phyloP scores from a whole-genome alignment of 306 rosid species.

The Pueraria montana region DNA sequence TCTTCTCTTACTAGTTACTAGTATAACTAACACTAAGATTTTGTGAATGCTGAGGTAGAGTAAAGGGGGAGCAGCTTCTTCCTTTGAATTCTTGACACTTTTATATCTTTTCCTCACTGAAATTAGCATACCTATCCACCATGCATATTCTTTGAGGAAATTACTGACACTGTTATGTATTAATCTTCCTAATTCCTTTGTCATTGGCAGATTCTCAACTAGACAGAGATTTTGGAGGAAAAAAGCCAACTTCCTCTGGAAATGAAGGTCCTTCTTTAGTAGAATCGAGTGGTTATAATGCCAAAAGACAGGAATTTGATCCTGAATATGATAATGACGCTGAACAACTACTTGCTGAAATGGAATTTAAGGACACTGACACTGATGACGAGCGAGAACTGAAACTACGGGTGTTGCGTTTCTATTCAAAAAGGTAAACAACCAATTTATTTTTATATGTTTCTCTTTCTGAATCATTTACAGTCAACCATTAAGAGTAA shows the following conservation, averaged over 20 bases:
- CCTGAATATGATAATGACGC: constrained; percentile 97
- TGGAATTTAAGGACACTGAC: constrained; percentile 96
- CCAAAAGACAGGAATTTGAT: constrained; percentile 91
- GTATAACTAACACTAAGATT: constrained; percentile 29
- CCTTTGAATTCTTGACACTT: constrained; percentile 5
- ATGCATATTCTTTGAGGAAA: constrained; percentile 34
- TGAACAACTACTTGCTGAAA: constrained; percentile 90
- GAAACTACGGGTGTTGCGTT: constrained; percentile 79
- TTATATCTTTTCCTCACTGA: neutral
- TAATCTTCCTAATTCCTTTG: constrained; percentile 28
- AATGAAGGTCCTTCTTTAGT: constrained; percentile 85
- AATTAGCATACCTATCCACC: neutral
- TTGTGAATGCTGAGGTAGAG: neutral
- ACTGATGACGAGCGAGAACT: constrained; percentile 87
- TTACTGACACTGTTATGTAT: constrained; percentile 23
- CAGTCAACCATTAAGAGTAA: neutral
- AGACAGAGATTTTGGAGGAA: constrained; percentile 75
- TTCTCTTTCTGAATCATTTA: constrained; percentile 14
- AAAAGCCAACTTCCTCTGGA: constrained; percentile 68
- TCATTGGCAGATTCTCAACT: constrained; percentile 71
- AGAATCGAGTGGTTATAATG: constrained; percentile 87
- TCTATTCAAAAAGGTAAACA: constrained; percentile 81
- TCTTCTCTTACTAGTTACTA: neutral
- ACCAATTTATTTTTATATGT: constrained; percentile 29
- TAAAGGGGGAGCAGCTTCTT: too few relatives aligned